Evolutionary conservation across 495 filamentous ascomycete genomes (phyloP), one percentile per base, ranked within the genome.

Genomic region (Halenospora varia): DNA sequence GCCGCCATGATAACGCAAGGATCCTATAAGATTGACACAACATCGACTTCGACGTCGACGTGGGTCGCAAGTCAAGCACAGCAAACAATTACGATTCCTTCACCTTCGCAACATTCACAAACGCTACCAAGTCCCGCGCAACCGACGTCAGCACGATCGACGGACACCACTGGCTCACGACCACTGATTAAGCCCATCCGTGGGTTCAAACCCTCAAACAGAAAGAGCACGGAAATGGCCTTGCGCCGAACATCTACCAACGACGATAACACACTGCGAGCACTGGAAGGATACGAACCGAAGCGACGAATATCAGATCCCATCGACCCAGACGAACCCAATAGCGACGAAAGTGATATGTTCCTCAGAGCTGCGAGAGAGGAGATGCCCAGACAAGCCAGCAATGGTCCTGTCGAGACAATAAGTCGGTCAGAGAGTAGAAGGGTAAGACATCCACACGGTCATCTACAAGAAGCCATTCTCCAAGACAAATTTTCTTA

Each of bases 281-380:
- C 78, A 40, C 64, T 80, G 25, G 78, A 82, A 45, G 78, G 77
- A 23, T 60, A 53, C 25, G 51, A 74, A 65, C 25, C 55, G 54
- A 26, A 65, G 66, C 25, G 47, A 71, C 76, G 51, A 9, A 40
- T 18, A 11, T 29, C 55, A 40, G 22, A 50, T 9, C 44, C 40
- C 0, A 23, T 15, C 8, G 63, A 63, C 15, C 58, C 59, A 25
- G 64, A 66, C 4, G 64, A 63, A 20, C 55, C 55, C 10, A 70
- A 71, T 19, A 63, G 61, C 48, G 65, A 68, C 51, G 70, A 74
- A 49, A 67, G 70, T n/a, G 80, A 83, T 66, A 62, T 82, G 23
- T 83, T 83, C 56, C 73, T 83, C 46, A 73, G 68, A 26, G 77
- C 81, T 48, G 80, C 80, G 18, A 65, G 71, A 26, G 78, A 83